Base-by-base conservation (phyloP, 371 early-diverging fungal species). In the Actinomortierella wolfii region DNA sequence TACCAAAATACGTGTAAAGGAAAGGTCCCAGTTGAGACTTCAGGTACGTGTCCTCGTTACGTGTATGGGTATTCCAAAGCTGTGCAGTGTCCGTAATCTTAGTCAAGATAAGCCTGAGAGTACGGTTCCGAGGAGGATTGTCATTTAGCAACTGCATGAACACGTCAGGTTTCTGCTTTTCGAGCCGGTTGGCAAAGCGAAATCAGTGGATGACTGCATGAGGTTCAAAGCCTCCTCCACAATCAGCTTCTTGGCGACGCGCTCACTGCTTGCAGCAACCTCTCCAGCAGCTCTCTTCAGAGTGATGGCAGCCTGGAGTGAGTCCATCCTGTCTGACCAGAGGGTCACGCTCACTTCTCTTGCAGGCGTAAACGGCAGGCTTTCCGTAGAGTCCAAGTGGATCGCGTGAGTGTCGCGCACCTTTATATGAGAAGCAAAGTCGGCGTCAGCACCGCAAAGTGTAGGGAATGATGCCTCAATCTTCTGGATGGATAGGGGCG, bases 21-120 rank as follows among this genome's bases (percentile, higher is more conserved):
- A 68, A 58, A 20, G 47, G 61, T 0, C 41, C 50, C 26, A 61
- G 24, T 13, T 18, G 40, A 42, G 24, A 8, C 21, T 47, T 47
- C 47, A 56, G 51, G 18, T 57, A 61, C 4, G 67, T 61, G 43
- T 62, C 62, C 52, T 68, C 68, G 39, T 68, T 68, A 9, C 59
- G 54, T 3, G 46, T 11, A n/a, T 17, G 7, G 41, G 59, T 55
- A 51, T 29, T 68, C 62, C 62, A 68, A 29, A 58, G 62, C 26
- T 62, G 68, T 29, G 47, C 29, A 39, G 56, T 62, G 26, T 58
- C 62, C 11, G 49, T 20, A 58, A 62, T 58, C 62, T 68, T 62
- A 2, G 52, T 61, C 59, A 68, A 51, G 51, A 68, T 55, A n/a
- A 62, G 51, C 51, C 54, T 68, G 23, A 68, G 62, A 40, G 51